Evolutionary conservation across 1,284 basidiomycete species (phyloP).

Genomic region (Grifola frondosa): DNA sequence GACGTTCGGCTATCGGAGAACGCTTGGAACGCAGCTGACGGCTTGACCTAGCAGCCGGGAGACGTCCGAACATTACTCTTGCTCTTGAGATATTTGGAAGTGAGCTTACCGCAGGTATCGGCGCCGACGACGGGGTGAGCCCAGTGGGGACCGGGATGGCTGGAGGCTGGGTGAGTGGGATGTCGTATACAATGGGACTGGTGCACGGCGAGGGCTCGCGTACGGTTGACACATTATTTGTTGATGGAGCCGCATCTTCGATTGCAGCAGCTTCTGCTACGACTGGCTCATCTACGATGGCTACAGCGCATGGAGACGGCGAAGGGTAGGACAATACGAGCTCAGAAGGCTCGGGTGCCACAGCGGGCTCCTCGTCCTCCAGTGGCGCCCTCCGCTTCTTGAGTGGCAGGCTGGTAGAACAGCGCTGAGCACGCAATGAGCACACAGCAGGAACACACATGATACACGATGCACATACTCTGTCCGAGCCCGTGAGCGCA

Average conservation of each 20-base stretch:
- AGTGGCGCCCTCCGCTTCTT: conserved; percentile 25
- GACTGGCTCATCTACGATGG: too few relatives aligned
- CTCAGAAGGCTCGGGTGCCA: not conserved
- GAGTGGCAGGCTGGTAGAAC: conserved; percentile 7
- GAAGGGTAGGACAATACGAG: too few relatives aligned
- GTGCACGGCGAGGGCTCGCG: too few relatives aligned
- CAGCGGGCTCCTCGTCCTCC: not conserved
- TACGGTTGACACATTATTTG: too few relatives aligned
- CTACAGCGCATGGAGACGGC: not conserved
- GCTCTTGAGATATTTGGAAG: too few relatives aligned
- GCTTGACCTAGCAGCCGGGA: conserved; percentile 29
- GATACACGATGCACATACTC: too few relatives aligned
- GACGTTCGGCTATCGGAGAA: conserved; percentile 20
- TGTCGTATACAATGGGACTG: too few relatives aligned
- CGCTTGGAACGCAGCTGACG: conserved; percentile 26
- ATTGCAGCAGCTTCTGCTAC: too few relatives aligned
- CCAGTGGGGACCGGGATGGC: not conserved
- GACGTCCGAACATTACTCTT: too few relatives aligned
- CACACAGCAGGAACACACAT: too few relatives aligned
- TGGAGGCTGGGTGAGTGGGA: too few relatives aligned
- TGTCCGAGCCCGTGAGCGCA: not conserved
- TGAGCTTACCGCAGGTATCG: conserved; percentile 21
- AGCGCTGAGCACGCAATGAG: not conserved
- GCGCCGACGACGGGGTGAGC: conserved; percentile 7
- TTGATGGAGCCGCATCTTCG: too few relatives aligned